A percentile compares a stretch with the other conserved stretches of the same genome.
Conservation (phyloP, 257 asterid species). For the Perilla frutescens region DNA sequence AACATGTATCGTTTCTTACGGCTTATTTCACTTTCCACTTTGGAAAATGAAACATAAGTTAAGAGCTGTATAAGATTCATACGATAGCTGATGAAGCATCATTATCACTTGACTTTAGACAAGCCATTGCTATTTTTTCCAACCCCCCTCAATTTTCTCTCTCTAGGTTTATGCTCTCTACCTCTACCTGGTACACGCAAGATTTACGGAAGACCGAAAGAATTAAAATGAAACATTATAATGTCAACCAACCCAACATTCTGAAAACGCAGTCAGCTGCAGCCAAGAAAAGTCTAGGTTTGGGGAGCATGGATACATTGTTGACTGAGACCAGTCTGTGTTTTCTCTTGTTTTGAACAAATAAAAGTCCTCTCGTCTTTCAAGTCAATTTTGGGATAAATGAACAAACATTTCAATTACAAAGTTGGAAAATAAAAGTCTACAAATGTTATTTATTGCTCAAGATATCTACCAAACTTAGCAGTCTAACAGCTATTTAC, state of each 20-base stretch:
- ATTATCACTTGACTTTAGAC: slow-evolving; percentile 34
- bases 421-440: not conserved
- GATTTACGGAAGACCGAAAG: too few relatives aligned
- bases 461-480: slow-evolving; percentile 7
- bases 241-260: not conserved
- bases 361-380: slow-evolving; percentile 36
- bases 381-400: slow-evolving; percentile 43
- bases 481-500: not conserved
- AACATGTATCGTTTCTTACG: not conserved
- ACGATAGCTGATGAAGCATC: slow-evolving; percentile 24
- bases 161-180: too few relatives aligned
- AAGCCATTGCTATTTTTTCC: slow-evolving; percentile 29
- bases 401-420: slow-evolving; percentile 10
- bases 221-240: not conserved
- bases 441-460: not conserved
- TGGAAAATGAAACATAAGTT: slow-evolving; percentile 15
- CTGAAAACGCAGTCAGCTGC: slow-evolving; percentile 4
- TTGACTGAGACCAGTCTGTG: slow-evolving; percentile 37
- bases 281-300: slow-evolving; percentile 17
- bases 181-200: too few relatives aligned
- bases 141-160: not conserved
- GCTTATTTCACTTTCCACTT: slow-evolving; percentile 12
- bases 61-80: not conserved
- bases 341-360: slow-evolving; percentile 11
- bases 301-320: slow-evolving; percentile 2